A percentile compares a stretch with the other conserved stretches of the same genome.
phyloP scores from a whole-genome alignment of 768 basidiomycete species.

The Amanita rimosa region DNA sequence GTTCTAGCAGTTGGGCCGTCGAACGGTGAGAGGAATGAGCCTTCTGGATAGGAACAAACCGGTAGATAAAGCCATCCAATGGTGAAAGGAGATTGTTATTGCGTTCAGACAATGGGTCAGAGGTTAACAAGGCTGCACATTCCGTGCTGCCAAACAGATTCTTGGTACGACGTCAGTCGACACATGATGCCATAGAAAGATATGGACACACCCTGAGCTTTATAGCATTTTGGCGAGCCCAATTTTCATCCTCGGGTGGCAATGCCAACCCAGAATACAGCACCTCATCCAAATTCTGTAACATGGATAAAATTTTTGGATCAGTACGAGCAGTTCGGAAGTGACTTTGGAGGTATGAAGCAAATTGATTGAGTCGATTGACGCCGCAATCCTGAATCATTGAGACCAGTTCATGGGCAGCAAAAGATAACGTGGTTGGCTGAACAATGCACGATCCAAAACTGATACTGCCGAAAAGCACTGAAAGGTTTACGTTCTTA shows the following conservation, averaged over 20 bases:
- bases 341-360: conserved; percentile 54
- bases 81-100: conserved; percentile 42
- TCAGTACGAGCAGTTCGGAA: conserved; percentile 48
- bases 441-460: conserved; percentile 66
- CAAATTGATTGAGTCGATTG: conserved; percentile 70
- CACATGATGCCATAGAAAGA: conserved; percentile 6
- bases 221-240: conserved; percentile 54
- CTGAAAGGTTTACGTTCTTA: conserved; percentile 23
- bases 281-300: conserved; percentile 50
- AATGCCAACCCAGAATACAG: conserved; percentile 58
- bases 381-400: conserved; percentile 60
- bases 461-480: conserved; percentile 63
- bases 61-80: conserved; percentile 53
- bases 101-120: conserved; percentile 39
- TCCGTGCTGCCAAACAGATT: conserved; percentile 80
- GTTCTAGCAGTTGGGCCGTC: conserved; percentile 46
- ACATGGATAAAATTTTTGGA: conserved; percentile 45
- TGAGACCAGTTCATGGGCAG: conserved; percentile 55
- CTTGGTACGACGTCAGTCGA: conserved; percentile 23
- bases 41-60: conserved; percentile 47
- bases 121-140: conserved; percentile 61
- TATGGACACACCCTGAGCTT: conserved; percentile 43
- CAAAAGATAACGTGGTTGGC: conserved; percentile 53
- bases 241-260: conserved; percentile 57
- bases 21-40: conserved; percentile 37